Percentiles rank a stretch among this genome's conserved stretches.
Conservation (phyloP, 192 early-diverging fungal genomes). For the Coemansia sp. region DNA sequence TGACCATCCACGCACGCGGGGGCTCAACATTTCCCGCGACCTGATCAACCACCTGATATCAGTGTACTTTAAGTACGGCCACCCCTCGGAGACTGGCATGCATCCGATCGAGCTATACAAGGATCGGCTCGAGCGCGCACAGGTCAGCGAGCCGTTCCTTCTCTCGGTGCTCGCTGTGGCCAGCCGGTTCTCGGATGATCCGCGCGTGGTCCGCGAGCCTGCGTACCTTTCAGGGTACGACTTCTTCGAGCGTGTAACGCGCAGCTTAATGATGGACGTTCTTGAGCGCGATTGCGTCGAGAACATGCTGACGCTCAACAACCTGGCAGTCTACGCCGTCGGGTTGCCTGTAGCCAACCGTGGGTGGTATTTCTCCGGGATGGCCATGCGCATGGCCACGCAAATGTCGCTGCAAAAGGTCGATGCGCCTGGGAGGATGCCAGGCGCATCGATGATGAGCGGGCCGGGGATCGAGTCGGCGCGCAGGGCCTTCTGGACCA, state of each 20-base stretch:
- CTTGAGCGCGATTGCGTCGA: conserved; percentile 50
- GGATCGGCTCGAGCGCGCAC: conserved; percentile 41
- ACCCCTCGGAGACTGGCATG: conserved; percentile 51
- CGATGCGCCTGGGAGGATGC: conserved; percentile 51
- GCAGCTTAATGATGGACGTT: conserved; percentile 48
- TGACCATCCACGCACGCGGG: conserved; percentile 1
- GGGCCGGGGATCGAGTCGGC: conserved; percentile 50
- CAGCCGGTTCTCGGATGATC: conserved; percentile 48
- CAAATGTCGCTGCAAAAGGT: conserved; percentile 56
- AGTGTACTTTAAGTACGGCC: conserved; percentile 47
- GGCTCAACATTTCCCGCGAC: conserved; percentile 41
- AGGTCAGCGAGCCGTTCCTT: conserved; percentile 50
- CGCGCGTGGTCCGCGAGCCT: conserved; percentile 44
- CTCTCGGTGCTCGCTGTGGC: conserved; percentile 49
- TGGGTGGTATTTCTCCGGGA: conserved; percentile 53
- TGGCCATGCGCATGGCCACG: conserved; percentile 55
- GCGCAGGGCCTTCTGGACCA: conserved; percentile 53
- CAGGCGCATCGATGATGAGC: conserved; percentile 54
- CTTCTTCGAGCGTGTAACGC: conserved; percentile 49
- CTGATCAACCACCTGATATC: conserved; percentile 43
- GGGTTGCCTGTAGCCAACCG: conserved; percentile 53
- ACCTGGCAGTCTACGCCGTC: conserved; percentile 51
- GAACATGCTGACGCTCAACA: conserved; percentile 54
- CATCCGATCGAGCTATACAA: conserved; percentile 48
- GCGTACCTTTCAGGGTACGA: conserved; percentile 48